A percentile compares a stretch with the other conserved stretches of the same genome.
Evolutionary conservation across 208 protist species (phyloP).

Genomic region (Leishmania martiniquensis): DNA sequence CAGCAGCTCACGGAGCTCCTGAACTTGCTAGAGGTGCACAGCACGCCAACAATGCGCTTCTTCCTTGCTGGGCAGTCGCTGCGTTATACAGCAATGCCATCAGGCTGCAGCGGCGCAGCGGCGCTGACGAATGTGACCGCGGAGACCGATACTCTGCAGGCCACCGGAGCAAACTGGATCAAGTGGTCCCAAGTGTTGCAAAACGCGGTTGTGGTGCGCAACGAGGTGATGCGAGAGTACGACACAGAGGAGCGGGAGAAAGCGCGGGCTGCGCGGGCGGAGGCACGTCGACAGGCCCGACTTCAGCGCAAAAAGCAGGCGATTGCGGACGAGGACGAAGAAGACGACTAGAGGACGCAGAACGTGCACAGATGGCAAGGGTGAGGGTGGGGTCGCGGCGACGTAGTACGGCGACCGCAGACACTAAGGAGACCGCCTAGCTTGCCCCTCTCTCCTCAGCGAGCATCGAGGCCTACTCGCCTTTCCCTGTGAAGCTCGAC

Average conservation of each 20-base stretch:
- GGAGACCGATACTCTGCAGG: constrained; percentile 45
- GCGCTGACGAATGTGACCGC: constrained; percentile 24
- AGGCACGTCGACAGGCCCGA: constrained; percentile 41
- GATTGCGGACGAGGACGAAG: constrained; percentile 37
- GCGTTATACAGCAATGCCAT: constrained; percentile 50
- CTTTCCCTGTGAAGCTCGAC: too few species aligned
- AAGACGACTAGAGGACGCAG: neutral
- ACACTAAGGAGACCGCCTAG: neutral
- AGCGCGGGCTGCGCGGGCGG: constrained; percentile 46
- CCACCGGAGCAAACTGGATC: constrained; percentile 55
- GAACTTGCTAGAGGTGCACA: constrained; percentile 56
- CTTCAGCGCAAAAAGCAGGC: constrained; percentile 41
- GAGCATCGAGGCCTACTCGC: too few species aligned
- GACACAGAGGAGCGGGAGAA: constrained; percentile 56
- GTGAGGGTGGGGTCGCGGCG: neutral
- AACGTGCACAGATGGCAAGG: too few species aligned
- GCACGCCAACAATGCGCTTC: constrained; percentile 82
- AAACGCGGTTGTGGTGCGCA: constrained; percentile 83
- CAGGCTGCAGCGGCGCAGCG: constrained; percentile 3
- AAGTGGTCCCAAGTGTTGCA: constrained; percentile 73
- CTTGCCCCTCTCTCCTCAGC: neutral
- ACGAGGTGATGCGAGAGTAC: constrained; percentile 65
- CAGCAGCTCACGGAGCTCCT: constrained; percentile 67
- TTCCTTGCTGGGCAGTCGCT: constrained; percentile 66
- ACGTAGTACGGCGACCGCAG: neutral